Conservation (phyloP, 2,329 filamentous ascomycete species). For the Fusarium lyarnte region DNA sequence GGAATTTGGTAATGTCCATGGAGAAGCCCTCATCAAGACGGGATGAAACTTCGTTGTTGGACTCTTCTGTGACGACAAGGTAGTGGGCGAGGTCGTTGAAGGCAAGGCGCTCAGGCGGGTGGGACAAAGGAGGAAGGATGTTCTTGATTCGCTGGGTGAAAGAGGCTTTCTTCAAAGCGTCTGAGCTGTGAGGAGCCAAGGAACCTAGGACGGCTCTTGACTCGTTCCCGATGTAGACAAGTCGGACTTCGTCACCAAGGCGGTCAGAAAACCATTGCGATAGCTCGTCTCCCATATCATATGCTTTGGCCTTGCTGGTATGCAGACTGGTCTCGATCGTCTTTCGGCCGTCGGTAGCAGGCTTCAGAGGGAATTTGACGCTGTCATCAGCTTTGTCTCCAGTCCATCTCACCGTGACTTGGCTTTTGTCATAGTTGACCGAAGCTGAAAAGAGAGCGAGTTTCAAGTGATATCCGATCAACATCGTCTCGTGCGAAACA, state of each 20-base stretch:
- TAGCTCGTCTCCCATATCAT: constrained; percentile 36
- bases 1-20: constrained; percentile 41
- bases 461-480: constrained; percentile 35
- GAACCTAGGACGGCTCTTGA: constrained; percentile 39
- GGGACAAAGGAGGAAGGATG: constrained; percentile 3
- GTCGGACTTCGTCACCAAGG: constrained; percentile 19
- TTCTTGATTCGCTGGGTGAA: constrained; percentile 1
- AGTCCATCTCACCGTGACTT: not conserved
- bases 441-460: constrained; percentile 29
- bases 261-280: constrained; percentile 36
- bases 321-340: constrained; percentile 26
- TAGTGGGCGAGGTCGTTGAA: constrained; percentile 40
- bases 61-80: constrained; percentile 40
- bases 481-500: constrained; percentile 30
- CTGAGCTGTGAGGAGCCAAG: constrained; percentile 36
- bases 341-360: not conserved
- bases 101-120: constrained; percentile 17
- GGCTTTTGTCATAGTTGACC: not conserved
- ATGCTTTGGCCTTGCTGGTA: constrained; percentile 26
- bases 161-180: constrained; percentile 9
- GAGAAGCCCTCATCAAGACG: constrained; percentile 8
- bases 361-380: constrained; percentile 28
- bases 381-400: not conserved
- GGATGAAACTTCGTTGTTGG: constrained; percentile 31
- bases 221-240: constrained; percentile 35